phyloP scores from a whole-genome alignment of 345 rosid species.

The Heritiera littoralis region DNA sequence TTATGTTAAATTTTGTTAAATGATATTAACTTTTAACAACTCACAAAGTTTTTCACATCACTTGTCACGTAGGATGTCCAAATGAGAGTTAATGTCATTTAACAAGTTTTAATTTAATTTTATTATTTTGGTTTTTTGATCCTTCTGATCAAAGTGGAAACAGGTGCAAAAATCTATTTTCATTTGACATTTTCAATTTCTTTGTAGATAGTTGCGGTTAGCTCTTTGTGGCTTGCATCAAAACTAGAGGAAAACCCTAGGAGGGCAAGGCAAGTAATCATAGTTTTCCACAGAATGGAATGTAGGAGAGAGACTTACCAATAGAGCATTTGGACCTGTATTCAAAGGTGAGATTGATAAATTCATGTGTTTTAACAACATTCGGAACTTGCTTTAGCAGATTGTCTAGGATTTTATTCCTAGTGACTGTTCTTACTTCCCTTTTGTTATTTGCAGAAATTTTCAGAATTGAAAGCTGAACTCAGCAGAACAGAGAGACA shows the following conservation, averaged over 20 bases:
- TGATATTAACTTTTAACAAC: no score
- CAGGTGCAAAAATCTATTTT: slow-evolving; percentile 7
- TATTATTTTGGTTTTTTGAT: not conserved
- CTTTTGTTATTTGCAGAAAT: slow-evolving; percentile 36
- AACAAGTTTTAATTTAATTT: no score
- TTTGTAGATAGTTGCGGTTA: slow-evolving; percentile 80
- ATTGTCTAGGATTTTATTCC: not conserved
- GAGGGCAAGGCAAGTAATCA: slow-evolving; percentile 74
- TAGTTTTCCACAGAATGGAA: slow-evolving; percentile 92
- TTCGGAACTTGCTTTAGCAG: not conserved
- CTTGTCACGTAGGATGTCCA: no score
- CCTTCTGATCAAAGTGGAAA: not conserved
- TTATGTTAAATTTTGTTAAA: no score
- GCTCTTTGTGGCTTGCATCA: slow-evolving; percentile 86
- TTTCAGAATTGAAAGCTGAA: slow-evolving; percentile 66
- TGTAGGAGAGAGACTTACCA: slow-evolving; percentile 80
- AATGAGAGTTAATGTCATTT: no score
- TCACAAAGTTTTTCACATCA: no score
- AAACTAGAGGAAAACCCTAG: slow-evolving; percentile 45
- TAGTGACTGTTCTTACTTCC: not conserved
- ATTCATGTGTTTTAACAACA: not conserved
- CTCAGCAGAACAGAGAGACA: slow-evolving; percentile 85
- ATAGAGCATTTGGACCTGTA: slow-evolving; percentile 62
- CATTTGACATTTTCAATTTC: slow-evolving; percentile 12
- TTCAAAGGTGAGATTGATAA: slow-evolving; percentile 59